phyloP scores from a whole-genome alignment of 495 filamentous ascomycete species.

The Xylaria flabelliformis region DNA sequence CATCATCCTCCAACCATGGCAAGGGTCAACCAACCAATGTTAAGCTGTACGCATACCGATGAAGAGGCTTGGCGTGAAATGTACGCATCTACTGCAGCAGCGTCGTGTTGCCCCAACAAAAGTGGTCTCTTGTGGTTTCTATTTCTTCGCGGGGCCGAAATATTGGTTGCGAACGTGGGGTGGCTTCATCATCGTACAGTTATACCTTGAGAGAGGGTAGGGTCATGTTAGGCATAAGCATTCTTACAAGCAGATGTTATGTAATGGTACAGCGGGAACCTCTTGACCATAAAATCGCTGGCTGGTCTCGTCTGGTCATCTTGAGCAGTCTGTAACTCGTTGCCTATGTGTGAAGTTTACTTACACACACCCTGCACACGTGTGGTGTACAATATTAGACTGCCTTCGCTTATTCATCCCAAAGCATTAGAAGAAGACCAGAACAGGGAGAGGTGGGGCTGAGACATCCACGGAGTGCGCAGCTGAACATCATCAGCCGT shows the following conservation, averaged over 20 bases:
- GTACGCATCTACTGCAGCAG: neutral
- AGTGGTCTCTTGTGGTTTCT: neutral
- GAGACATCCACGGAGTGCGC: slow-evolving; percentile 16
- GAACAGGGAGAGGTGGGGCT: slow-evolving; percentile 9
- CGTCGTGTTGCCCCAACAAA: neutral
- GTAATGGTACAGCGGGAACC: neutral
- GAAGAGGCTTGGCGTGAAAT: neutral
- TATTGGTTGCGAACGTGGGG: slow-evolving; percentile 3
- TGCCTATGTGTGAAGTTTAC: neutral
- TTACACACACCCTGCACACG: neutral
- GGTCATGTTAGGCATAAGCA: slow-evolving; percentile 2
- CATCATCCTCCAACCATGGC: slow-evolving; percentile 17
- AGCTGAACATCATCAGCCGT: slow-evolving; percentile 22
- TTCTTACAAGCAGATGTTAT: slow-evolving; percentile 3
- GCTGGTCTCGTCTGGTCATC: neutral
- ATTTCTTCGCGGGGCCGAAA: neutral
- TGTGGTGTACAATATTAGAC: neutral
- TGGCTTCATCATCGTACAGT: slow-evolving; percentile 20
- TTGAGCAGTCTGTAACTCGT: neutral
- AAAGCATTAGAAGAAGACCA: neutral
- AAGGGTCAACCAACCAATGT: slow-evolving; percentile 7
- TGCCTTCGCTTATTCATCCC: neutral
- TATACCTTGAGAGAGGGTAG: neutral
- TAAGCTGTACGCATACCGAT: neutral
- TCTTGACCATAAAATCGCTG: neutral